These are phyloP conservation scores for Solanum corneliomulleri DNA, from an alignment of 257 asterid genomes.

Conservation along the genomic window DNA sequence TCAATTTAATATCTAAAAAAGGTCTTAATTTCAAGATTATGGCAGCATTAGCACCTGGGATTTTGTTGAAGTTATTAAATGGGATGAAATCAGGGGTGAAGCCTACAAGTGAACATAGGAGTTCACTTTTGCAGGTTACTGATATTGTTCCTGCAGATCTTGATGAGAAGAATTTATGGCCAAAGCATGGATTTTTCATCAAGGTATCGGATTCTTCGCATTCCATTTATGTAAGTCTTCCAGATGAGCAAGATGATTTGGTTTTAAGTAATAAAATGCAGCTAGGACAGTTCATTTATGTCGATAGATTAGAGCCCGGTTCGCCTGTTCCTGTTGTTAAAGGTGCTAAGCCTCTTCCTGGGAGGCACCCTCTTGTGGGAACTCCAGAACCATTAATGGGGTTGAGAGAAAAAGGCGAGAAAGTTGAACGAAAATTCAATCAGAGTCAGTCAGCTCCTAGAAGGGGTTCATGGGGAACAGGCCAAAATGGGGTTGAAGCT, in stretches of 20 bases:
- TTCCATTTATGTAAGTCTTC: constrained; percentile 69
- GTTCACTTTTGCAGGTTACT: constrained; percentile 75
- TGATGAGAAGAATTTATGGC: constrained; percentile 71
- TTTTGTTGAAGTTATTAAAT: constrained; percentile 57
- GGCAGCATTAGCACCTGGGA: constrained; percentile 85
- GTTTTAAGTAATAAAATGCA: constrained; percentile 89
- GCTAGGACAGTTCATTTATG: constrained; percentile 73
- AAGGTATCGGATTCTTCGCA: constrained; percentile 85
- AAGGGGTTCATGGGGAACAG: constrained; percentile 77
- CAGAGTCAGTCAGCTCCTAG: constrained; percentile 36
- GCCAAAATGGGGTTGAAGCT: constrained; percentile 17
- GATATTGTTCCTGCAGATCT: constrained; percentile 92
- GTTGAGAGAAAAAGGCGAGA: constrained; percentile 54
- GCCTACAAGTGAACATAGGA: constrained; percentile 77
- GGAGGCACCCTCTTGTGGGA: constrained; percentile 73
- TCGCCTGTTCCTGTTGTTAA: constrained; percentile 79
- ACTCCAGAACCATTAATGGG: constrained; percentile 93
- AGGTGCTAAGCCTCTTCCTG: constrained; percentile 76
- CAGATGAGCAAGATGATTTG: constrained; percentile 80
- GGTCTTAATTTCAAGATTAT: constrained; percentile 6
- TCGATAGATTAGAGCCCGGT: constrained; percentile 69
- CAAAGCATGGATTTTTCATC: constrained; percentile 75
- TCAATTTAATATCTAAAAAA: background rate
- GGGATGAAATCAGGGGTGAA: constrained; percentile 71
- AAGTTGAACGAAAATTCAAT: constrained; percentile 11